Evolutionary conservation across 2,329 filamentous ascomycete species (phyloP).

Genomic region (Onygena corvina): DNA sequence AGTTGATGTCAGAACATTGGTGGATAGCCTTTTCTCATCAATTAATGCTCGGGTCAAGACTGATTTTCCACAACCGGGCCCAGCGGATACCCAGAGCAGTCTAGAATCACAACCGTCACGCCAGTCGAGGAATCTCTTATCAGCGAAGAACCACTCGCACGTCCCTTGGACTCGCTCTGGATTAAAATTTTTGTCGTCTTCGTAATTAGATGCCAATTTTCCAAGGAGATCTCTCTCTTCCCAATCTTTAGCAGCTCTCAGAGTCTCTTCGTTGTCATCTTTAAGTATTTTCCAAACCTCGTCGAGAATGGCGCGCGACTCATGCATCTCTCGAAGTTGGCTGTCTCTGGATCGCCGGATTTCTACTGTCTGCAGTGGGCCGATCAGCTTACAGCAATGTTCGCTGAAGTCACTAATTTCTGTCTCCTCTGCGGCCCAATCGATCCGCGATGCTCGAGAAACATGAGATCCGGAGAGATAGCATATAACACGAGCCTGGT

Average conservation of each 20-base stretch:
- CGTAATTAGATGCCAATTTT: constrained; percentile 11
- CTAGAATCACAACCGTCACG: constrained; percentile 13
- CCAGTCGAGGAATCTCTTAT: constrained; percentile 16
- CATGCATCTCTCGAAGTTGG: not conserved
- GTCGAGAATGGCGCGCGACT: not conserved
- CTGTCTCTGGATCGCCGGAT: not conserved
- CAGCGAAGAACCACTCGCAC: constrained; percentile 17
- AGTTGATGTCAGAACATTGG: constrained; percentile 12
- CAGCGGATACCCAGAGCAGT: constrained; percentile 32
- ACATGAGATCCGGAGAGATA: not conserved
- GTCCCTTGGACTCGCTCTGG: constrained; percentile 13
- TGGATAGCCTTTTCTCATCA: constrained; percentile 21
- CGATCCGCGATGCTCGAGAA: not conserved
- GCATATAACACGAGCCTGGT: constrained; percentile 1
- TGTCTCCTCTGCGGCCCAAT: not conserved
- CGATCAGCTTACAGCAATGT: not conserved
- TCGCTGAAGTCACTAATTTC: not conserved
- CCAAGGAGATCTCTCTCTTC: not conserved
- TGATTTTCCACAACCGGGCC: constrained; percentile 37
- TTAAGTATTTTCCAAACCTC: not conserved
- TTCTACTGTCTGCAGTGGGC: not conserved
- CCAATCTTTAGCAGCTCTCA: not conserved
- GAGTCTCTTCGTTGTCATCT: not conserved
- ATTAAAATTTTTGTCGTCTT: constrained; percentile 17
- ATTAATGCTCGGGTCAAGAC: constrained; percentile 31